Evolutionary conservation across 1,284 basidiomycete genomes (phyloP).

Genomic region (Austroboletus rostrupii): DNA sequence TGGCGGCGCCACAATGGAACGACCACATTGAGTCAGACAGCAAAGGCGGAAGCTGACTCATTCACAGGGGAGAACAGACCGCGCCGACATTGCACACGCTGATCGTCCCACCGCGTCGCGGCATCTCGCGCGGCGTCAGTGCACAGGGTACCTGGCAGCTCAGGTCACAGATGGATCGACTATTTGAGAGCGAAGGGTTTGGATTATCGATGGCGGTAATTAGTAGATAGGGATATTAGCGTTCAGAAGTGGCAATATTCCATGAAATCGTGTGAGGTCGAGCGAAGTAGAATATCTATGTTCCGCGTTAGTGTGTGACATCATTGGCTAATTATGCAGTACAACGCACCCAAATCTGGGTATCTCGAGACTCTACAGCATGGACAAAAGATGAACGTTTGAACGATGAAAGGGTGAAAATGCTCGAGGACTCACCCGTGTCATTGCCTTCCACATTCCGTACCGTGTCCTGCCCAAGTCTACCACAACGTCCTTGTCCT

Average conservation of each 20-base stretch:
- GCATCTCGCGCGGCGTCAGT: constrained; percentile 63
- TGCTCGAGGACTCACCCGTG: constrained; percentile 45
- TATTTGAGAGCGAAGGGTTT: constrained; percentile 35
- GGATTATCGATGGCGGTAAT: constrained; percentile 26
- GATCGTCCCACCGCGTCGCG: constrained; percentile 68
- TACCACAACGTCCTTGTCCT: constrained; percentile 44
- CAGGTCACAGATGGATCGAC: constrained; percentile 54
- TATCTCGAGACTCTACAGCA: constrained; percentile 66
- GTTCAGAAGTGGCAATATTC: constrained; percentile 69
- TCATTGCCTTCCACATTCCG: constrained; percentile 87
- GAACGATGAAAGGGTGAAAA: not conserved
- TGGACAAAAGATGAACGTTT: constrained; percentile 10
- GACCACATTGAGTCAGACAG: too few species aligned
- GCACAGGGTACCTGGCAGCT: constrained; percentile 64
- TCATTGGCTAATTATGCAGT: not conserved
- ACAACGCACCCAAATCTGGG: constrained; percentile 69
- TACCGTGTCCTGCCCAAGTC: constrained; percentile 77
- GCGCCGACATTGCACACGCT: constrained; percentile 88
- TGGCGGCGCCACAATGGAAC: too few species aligned
- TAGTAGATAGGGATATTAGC: constrained; percentile 66
- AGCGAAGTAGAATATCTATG: constrained; percentile 77
- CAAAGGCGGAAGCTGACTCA: too few species aligned
- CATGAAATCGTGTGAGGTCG: constrained; percentile 76
- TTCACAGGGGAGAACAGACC: too few species aligned
- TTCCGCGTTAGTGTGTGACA: constrained; percentile 4